Base-by-base conservation (phyloP, 768 basidiomycete genomes). In the Pulveroboletus sp. region DNA sequence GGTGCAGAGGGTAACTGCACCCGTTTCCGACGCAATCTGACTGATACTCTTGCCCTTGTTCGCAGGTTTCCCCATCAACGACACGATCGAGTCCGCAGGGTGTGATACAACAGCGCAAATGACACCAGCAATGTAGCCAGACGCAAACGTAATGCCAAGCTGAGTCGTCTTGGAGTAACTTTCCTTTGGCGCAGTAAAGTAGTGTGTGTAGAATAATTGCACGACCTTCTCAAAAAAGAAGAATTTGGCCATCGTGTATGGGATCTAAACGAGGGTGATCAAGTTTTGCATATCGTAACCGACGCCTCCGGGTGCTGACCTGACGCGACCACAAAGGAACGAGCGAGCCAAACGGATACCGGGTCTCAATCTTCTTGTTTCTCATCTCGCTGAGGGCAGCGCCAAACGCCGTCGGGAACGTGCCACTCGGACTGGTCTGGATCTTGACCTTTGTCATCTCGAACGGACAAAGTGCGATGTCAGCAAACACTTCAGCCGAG, bases 201-300 rank as follows among this genome's bases (percentile, higher is more conserved):
- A 87, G 65, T 88, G 81, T 57, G 86, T 90, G 72, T 91, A 91
- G 77, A 94, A 93, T 60, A 88, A 68, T 63, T 83, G 77, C 67
- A 87, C 89, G 60, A 88, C 87, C 77, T 85, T 84, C 70, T 93
- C 91, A 69, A 85, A 94, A 81, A 90, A 92, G 82, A 82, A 91
- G 82, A 96, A 96, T 74, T 96, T 96, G 77, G 93, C 93, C 93
- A 96, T 94, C 63, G 93, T 96, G 79, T 96, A 96, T 47, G 93
- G 93, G 63, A 95, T 93, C 87, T 95, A 54, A 28, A 40, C 18
- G 8, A n/a, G 18, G 24, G 13, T 15, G 27, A 14, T 28, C 5
- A 8, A 30, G 11, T 15, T n/a, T 4, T 14, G 11, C n/a, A 18
- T 43, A 32, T 14, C 6, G 1, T 17, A 7, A 9, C 0, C 14